Conservation (phyloP, 768 basidiomycete species). For the Termitomyces sp. region DNA sequence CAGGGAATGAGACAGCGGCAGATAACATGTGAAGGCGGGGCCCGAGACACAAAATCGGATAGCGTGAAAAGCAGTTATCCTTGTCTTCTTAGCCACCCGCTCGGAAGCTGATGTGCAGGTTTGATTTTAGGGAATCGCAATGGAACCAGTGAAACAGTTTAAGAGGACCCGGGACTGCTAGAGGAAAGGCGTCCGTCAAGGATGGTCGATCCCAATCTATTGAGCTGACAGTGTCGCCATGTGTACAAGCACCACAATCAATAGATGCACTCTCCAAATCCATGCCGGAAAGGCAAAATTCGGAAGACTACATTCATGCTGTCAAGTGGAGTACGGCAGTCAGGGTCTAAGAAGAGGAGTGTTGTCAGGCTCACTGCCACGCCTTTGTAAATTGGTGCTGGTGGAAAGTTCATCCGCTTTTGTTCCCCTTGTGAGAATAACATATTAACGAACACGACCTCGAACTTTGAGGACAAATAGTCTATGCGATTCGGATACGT, state of each 20-base stretch:
- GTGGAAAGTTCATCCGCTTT: not conserved
- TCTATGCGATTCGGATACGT: too few species aligned
- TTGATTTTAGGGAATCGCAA: not conserved
- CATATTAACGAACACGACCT: too few species aligned
- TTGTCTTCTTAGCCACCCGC: not conserved
- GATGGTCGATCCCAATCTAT: not conserved
- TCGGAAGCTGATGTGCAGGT: constrained; percentile 5
- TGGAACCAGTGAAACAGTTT: constrained; percentile 6
- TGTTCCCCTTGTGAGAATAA: not conserved
- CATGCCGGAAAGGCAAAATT: constrained; percentile 6
- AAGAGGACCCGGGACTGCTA: not conserved
- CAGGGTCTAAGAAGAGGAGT: constrained; percentile 2
- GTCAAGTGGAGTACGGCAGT: constrained; percentile 9
- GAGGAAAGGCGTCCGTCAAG: constrained; percentile 5
- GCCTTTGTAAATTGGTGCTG: not conserved
- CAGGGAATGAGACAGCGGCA: constrained; percentile 6
- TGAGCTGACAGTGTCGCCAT: constrained; percentile 11
- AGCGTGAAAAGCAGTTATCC: not conserved
- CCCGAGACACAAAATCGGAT: constrained; percentile 9
- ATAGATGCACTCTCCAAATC: not conserved
- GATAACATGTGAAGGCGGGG: constrained; percentile 13
- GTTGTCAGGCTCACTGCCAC: constrained; percentile 7
- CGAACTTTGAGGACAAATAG: too few species aligned
- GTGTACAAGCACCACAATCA: constrained; percentile 4
- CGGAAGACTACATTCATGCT: constrained; percentile 14